Base-by-base conservation (phyloP, 2,329 filamentous ascomycete genomes). In the Aspergillus thermomutatus region DNA sequence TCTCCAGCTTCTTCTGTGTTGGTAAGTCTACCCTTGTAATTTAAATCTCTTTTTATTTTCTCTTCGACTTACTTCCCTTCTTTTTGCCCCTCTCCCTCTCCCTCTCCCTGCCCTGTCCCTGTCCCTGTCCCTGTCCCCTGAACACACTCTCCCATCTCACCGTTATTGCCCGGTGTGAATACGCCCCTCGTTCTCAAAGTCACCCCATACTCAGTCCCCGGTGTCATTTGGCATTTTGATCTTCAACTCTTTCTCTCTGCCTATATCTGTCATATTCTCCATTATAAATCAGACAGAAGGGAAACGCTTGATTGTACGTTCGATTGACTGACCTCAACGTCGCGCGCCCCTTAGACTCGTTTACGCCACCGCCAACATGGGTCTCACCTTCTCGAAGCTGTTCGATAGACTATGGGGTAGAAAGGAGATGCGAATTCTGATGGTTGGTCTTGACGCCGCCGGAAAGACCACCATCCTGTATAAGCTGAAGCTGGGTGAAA, bases 381-480 rank as follows among this genome's bases (percentile, higher is more conserved):
- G 94, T 95, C 86, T 97, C 80, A 87, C 89, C 76, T 91, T 97
- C 82, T 97, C 92, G 73, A 96, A 94, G 86, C 79, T 97, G 76
- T 94, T 97, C 79, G 91, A 96, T 77, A 87, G 89, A 83, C 86
- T 97, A 79, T 96, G 91, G 89, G 92, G 93, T 75, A 96, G 96
- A 89, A 97, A 97, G 88, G 94, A 99, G 87, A 99, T 99, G 94
- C 88, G 94, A 85, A 97, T 99, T 83, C 81, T 99, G 80, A 99
- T 99, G 94, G 92, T 99, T 72, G 94, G 94, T 86, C 88, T 99
- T 73, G 94, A 99, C 80, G 94, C 94, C 73, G 94, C 94, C 79
- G 94, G 94, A 89, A 99, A 99, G 87, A 99, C 94, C 75, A 99
- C 94, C 71, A 99, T 99, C 76, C 88, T 99, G 70, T 99, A 99